Percentiles rank a stretch among this genome's conserved stretches.
These are phyloP conservation scores for Tylopilus sp. DNA, from an alignment of 768 basidiomycete species.

Conservation along the genomic window DNA sequence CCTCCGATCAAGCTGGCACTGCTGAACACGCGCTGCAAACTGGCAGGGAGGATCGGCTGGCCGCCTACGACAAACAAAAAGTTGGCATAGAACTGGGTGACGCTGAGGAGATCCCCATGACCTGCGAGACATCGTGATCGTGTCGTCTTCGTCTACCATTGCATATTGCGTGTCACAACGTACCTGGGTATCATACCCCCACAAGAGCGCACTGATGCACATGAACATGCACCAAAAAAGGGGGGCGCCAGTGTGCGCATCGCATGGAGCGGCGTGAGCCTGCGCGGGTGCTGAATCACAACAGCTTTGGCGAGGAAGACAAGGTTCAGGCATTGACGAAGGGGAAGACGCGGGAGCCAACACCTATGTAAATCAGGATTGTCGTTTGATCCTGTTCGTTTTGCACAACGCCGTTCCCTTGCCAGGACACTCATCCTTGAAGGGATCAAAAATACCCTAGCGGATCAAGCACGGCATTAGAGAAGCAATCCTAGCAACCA, in stretches of 20 bases:
- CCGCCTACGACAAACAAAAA: conserved; percentile 15
- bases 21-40: conserved; percentile 29
- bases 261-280: conserved; percentile 17
- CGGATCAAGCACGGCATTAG: too few relatives aligned
- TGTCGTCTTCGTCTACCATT: too few relatives aligned
- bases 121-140: too few relatives aligned
- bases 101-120: conserved; percentile 19
- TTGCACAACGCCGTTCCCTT: too few relatives aligned
- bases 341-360: too few relatives aligned
- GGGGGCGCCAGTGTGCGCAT: conserved; percentile 24
- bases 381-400: too few relatives aligned
- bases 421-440: too few relatives aligned
- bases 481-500: too few relatives aligned
- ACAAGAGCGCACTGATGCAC: conserved; percentile 3
- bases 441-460: too few relatives aligned
- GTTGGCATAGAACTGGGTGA: conserved; percentile 24
- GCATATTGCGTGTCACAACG: not conserved
- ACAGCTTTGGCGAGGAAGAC: conserved; percentile 21
- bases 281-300: conserved; percentile 18
- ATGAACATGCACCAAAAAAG: conserved; percentile 24
- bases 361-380: too few relatives aligned
- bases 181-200: conserved; percentile 27
- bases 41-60: conserved; percentile 19
- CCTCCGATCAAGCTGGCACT: conserved; percentile 23
- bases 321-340: too few relatives aligned